These are phyloP conservation scores for Juncus effusus DNA, from an alignment of 176 grass and related monocot species.

Conservation along the genomic window DNA sequence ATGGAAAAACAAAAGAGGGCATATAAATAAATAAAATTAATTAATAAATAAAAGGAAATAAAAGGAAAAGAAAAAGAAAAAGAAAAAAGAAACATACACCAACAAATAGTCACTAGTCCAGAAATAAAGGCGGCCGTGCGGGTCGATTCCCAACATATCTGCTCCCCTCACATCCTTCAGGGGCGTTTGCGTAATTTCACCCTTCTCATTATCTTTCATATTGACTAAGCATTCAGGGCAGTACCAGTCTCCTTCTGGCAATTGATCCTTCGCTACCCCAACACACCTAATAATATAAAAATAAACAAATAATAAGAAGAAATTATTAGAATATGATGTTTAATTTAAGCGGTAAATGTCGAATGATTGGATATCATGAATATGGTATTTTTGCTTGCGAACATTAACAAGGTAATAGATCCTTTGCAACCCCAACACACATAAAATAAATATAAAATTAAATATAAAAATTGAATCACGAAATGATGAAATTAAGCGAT, in stretches of 20 bases:
- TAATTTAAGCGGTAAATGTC: no score
- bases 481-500: no score
- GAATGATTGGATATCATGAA: no score
- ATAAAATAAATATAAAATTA: no score
- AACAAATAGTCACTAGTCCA: constrained; percentile 72
- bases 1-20: no score
- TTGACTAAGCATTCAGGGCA: constrained; percentile 79
- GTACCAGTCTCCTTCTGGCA: constrained; percentile 91
- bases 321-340: no score
- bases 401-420: constrained; percentile 46
- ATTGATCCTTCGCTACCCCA: constrained; percentile 74
- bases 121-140: constrained; percentile 70
- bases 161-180: constrained; percentile 59
- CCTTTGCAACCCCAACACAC: constrained; percentile 72
- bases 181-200: constrained; percentile 30
- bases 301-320: no score
- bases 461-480: no score
- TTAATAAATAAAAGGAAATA: no score
- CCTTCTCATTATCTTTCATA: constrained; percentile 38
- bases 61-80: constrained; percentile 21
- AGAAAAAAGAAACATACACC: constrained; percentile 59
- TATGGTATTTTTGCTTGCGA: no score
- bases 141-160: constrained; percentile 71
- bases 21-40: no score
- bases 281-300: constrained; percentile 37